Evolutionary conservation across 768 basidiomycete genomes (phyloP).

Genomic region (Mycena vulgaris): DNA sequence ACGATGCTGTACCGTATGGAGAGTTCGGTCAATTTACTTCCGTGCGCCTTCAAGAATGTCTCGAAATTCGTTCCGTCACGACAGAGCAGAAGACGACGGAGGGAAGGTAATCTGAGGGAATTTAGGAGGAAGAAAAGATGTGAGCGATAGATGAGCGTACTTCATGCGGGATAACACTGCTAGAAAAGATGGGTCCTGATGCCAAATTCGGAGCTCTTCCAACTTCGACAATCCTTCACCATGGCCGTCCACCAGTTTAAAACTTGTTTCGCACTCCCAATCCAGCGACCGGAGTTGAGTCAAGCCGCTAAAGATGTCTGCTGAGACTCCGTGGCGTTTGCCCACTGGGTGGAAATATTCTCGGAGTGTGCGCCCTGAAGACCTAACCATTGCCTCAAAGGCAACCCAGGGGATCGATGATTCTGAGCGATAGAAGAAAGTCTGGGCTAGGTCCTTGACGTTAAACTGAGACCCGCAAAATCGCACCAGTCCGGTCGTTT

Average conservation of each 20-base stretch:
- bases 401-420: conserved; percentile 2
- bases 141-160: background rate
- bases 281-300: background rate
- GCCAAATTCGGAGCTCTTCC: background rate
- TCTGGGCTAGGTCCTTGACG: no score
- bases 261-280: background rate
- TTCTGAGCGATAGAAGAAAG: background rate
- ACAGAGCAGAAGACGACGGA: background rate
- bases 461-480: background rate
- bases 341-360: background rate
- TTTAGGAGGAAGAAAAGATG: background rate
- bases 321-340: background rate
- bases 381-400: background rate
- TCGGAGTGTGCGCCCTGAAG: background rate
- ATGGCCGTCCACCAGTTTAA: background rate
- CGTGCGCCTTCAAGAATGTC: conserved; percentile 7
- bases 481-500: conserved; percentile 4
- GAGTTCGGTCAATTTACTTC: conserved; percentile 8
- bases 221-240: background rate
- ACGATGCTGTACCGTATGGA: background rate
- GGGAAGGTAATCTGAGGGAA: background rate
- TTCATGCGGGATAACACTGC: background rate
- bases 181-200: background rate
- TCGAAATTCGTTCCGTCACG: background rate
- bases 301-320: background rate